A percentile compares a stretch with the other conserved stretches of the same genome.
These are phyloP conservation scores for Aspergillus sp. DNA, from an alignment of 2,329 filamentous ascomycete species.

Conservation along the genomic window DNA sequence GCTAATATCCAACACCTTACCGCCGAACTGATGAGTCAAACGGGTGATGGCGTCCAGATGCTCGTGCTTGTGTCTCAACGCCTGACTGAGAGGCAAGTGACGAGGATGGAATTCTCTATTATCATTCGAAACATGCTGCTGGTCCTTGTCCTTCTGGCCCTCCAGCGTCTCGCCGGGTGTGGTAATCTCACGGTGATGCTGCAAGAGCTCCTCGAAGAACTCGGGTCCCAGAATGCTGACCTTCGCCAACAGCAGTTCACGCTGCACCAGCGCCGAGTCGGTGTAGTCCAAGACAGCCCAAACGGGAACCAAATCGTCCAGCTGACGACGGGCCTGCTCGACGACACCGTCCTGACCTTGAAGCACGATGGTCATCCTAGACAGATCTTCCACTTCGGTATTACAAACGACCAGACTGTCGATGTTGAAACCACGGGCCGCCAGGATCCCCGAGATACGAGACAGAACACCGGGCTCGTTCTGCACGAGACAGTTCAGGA, in stretches of 20 bases:
- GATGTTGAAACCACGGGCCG: slow-evolving; percentile 96
- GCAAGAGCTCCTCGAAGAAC: slow-evolving; percentile 94
- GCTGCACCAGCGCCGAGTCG: slow-evolving; percentile 81
- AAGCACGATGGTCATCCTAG: slow-evolving; percentile 97
- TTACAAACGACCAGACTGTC: slow-evolving; percentile 96
- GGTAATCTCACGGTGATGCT: slow-evolving; percentile 89
- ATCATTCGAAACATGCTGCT: slow-evolving; percentile 8
- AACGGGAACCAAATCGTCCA: slow-evolving; percentile 94
- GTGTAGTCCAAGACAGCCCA: slow-evolving; percentile 99
- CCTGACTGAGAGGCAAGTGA: slow-evolving; percentile 76
- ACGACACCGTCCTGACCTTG: slow-evolving; percentile 94
- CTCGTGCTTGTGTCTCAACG: slow-evolving; percentile 92
- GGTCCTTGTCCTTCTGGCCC: slow-evolving; percentile 20
- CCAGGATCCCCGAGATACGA: slow-evolving; percentile 90
- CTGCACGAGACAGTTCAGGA: slow-evolving; percentile 97
- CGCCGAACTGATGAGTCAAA: slow-evolving; percentile 93
- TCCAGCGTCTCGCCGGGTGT: slow-evolving; percentile 37
- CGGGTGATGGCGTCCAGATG: slow-evolving; percentile 95
- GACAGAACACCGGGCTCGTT: slow-evolving; percentile 98
- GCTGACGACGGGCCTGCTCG: slow-evolving; percentile 88
- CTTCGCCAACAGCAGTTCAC: slow-evolving; percentile 90
- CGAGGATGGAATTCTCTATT: slow-evolving; percentile 75
- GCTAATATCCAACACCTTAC: slow-evolving; percentile 95
- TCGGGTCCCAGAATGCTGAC: slow-evolving; percentile 94
- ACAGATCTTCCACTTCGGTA: slow-evolving; percentile 93